phyloP scores from a whole-genome alignment of 306 rosid genomes.

The Citrullus mucosospermus region DNA sequence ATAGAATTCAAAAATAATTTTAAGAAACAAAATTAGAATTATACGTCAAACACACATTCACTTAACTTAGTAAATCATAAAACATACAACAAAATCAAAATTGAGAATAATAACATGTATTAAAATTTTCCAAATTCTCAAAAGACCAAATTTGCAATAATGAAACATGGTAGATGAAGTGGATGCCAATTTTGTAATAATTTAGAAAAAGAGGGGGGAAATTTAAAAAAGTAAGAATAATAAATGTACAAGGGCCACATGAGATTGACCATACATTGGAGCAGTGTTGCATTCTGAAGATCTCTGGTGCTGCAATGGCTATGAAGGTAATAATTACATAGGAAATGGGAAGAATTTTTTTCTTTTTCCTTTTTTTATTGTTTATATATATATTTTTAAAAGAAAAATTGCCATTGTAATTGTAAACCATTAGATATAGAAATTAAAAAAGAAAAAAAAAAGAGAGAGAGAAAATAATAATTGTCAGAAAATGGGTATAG shows the following conservation, averaged over 20 bases:
- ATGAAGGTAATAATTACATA: background rate
- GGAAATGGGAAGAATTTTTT: background rate
- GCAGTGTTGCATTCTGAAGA: background rate
- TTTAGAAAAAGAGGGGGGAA: background rate
- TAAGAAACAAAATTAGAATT: too few relatives aligned
- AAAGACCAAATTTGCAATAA: background rate
- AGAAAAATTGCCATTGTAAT: background rate
- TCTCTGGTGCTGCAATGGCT: background rate
- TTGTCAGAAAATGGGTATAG: background rate
- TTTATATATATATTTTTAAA: background rate
- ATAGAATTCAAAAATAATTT: too few relatives aligned
- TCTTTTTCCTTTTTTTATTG: background rate
- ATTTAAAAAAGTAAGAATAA: background rate
- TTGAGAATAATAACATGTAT: too few relatives aligned
- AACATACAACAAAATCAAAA: too few relatives aligned
- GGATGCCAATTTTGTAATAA: background rate
- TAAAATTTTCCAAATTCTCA: too few relatives aligned
- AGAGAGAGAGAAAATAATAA: background rate
- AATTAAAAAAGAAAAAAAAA: too few relatives aligned
- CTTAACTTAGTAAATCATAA: too few relatives aligned
- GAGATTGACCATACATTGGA: constrained; percentile 3
- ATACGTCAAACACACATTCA: too few relatives aligned
- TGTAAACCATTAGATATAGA: too few relatives aligned
- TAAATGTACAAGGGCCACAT: constrained; percentile 4
- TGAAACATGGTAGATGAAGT: background rate